Evolutionary conservation across 177 flowering plant genomes (phyloP).

Genomic region (Vitis hybrid): DNA sequence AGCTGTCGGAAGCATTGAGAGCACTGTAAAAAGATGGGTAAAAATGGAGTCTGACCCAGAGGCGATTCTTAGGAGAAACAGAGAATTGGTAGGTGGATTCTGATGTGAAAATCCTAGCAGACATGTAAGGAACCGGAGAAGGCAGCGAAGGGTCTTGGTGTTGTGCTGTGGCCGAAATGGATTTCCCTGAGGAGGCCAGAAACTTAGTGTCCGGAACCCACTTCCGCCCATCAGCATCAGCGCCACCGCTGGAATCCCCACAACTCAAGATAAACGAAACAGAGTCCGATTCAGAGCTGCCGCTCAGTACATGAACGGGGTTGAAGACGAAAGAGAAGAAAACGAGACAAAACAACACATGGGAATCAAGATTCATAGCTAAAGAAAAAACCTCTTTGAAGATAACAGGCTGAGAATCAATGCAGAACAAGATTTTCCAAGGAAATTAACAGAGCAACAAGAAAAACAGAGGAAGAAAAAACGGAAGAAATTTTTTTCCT

Average conservation of each 20-base stretch:
- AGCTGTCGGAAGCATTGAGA: slow-evolving; percentile 29
- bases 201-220: slow-evolving; percentile 57
- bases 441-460: not conserved
- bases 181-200: slow-evolving; percentile 19
- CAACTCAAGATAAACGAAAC: slow-evolving; percentile 37
- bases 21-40: slow-evolving; percentile 55
- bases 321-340: slow-evolving; percentile 8
- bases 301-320: not conserved
- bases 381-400: slow-evolving; percentile 1
- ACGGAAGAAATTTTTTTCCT: not conserved
- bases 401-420: not conserved
- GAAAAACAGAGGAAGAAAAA: slow-evolving; percentile 8
- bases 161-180: slow-evolving; percentile 32
- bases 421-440: not conserved
- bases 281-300: slow-evolving; percentile 8
- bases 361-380: slow-evolving; percentile 30
- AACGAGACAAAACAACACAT: slow-evolving; percentile 22
- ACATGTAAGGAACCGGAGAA: slow-evolving; percentile 71
- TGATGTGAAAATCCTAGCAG: slow-evolving; percentile 52
- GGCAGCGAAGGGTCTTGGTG: slow-evolving; percentile 69
- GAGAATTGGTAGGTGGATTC: slow-evolving; percentile 41
- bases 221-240: slow-evolving; percentile 49
- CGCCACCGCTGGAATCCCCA: slow-evolving; percentile 34
- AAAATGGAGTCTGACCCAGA: slow-evolving; percentile 63
- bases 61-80: slow-evolving; percentile 26